phyloP scores from a whole-genome alignment of 1,284 basidiomycete genomes.

The Anthracocystis walkeri region DNA sequence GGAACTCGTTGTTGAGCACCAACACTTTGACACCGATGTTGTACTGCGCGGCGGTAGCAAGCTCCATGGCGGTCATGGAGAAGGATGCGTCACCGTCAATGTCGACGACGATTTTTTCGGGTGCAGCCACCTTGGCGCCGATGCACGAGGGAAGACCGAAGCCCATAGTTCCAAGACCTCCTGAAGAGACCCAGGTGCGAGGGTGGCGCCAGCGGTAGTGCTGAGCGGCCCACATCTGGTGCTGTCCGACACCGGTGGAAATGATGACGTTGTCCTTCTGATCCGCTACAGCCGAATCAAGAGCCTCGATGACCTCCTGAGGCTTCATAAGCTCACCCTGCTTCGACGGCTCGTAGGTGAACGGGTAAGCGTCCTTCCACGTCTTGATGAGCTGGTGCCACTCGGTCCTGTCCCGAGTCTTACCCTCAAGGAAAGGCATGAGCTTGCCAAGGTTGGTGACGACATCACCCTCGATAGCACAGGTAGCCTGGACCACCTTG shows the following conservation, averaged over 20 bases:
- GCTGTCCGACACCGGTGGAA: constrained; percentile 95
- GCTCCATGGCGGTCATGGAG: constrained; percentile 98
- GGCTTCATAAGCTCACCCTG: constrained; percentile 85
- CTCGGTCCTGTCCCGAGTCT: constrained; percentile 72
- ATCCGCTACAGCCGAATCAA: constrained; percentile 77
- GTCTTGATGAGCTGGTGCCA: constrained; percentile 79
- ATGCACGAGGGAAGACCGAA: constrained; percentile 94
- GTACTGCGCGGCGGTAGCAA: constrained; percentile 90
- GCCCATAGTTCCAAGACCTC: constrained; percentile 94
- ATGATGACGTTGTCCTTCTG: constrained; percentile 89
- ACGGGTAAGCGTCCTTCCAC: constrained; percentile 92
- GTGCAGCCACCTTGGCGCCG: constrained; percentile 95
- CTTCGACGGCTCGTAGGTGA: constrained; percentile 81
- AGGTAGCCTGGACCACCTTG: constrained; percentile 95
- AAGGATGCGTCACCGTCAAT: constrained; percentile 97
- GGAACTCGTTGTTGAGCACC: constrained; percentile 70
- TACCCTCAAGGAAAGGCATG: constrained; percentile 75
- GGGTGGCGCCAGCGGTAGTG: constrained; percentile 91
- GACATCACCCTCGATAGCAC: constrained; percentile 94
- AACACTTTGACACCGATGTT: constrained; percentile 89
- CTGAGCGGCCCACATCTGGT: constrained; percentile 99
- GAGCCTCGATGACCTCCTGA: constrained; percentile 93
- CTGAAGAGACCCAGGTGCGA: constrained; percentile 91
- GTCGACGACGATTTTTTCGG: constrained; percentile 92
- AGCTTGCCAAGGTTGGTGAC: constrained; percentile 83